Percentiles rank a stretch among this genome's conserved stretches.
Conservation (phyloP, 257 asterid genomes). For the Phtheirospermum japonicum region DNA sequence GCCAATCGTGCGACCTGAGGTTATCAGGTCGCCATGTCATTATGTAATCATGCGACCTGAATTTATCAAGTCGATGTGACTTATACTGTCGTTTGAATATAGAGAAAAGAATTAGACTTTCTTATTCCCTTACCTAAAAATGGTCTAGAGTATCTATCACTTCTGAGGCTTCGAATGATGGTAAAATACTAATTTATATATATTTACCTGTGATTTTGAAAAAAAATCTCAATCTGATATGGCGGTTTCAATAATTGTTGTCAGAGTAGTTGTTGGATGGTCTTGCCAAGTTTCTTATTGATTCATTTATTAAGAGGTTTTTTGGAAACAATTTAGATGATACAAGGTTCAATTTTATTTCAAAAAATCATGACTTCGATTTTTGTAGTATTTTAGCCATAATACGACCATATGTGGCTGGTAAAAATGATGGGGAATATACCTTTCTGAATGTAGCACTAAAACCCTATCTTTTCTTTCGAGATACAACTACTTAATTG, state of each 20-base stretch:
- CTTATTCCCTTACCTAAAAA: conserved; percentile 91
- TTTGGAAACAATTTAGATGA: conserved; percentile 89
- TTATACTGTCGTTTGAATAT: too few relatives aligned
- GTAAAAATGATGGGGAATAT: conserved; percentile 2
- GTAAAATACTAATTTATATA: conserved; percentile 39
- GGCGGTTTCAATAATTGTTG: conserved; percentile 31
- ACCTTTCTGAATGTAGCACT: conserved; percentile 20
- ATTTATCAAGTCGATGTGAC: too few relatives aligned
- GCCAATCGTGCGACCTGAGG: too few relatives aligned
- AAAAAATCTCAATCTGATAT: conserved; percentile 31
- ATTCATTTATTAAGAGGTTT: conserved; percentile 72
- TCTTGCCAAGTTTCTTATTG: conserved; percentile 92
- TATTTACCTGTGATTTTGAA: conserved; percentile 22
- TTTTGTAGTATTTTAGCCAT: conserved; percentile 12
- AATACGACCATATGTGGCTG: conserved; percentile 11
- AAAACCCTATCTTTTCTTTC: neutral
- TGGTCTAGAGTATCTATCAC: conserved; percentile 96
- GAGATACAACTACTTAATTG: neutral
- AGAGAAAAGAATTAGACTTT: conserved; percentile 86
- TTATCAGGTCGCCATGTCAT: too few relatives aligned
- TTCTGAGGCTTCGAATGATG: conserved; percentile 86
- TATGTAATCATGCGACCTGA: too few relatives aligned
- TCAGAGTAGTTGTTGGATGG: conserved; percentile 98
- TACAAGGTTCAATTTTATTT: conserved; percentile 69
- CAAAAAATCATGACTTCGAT: conserved; percentile 13